Conservation (phyloP, 1,139 yeast species). For the Suhomyces yuchorum region DNA sequence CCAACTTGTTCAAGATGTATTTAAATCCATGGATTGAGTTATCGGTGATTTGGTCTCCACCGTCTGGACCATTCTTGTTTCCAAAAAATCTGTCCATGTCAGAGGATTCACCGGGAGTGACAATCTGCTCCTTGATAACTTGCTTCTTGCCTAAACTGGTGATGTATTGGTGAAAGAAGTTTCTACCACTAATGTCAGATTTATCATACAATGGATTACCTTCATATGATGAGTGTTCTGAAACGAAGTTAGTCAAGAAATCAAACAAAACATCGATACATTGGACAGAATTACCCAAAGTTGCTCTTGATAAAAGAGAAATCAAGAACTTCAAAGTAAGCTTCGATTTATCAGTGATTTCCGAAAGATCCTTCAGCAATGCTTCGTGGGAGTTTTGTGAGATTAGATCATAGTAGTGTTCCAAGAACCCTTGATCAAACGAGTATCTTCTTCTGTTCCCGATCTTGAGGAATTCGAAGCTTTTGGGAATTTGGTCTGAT, state of each 20-base stretch:
- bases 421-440: conserved; percentile 34
- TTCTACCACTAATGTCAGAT: conserved; percentile 77
- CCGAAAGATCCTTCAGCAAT: conserved; percentile 41
- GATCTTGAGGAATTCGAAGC: conserved; percentile 19
- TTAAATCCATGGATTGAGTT: conserved; percentile 52
- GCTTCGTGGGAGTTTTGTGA: conserved; percentile 46
- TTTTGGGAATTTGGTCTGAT: conserved; percentile 14
- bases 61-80: conserved; percentile 61
- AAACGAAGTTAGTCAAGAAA: conserved; percentile 20
- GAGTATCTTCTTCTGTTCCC: conserved; percentile 25
- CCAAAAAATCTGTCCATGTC: conserved; percentile 35
- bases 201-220: conserved; percentile 51
- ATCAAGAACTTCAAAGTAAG: conserved; percentile 46
- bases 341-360: conserved; percentile 24
- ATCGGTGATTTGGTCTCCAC: conserved; percentile 31
- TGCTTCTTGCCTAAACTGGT: conserved; percentile 69
- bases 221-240: conserved; percentile 15
- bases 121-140: conserved; percentile 25
- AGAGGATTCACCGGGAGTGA: conserved; percentile 41
- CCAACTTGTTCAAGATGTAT: conserved; percentile 53
- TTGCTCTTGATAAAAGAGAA: conserved; percentile 64
- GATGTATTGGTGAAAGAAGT: conserved; percentile 81
- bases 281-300: conserved; percentile 49
- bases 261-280: conserved; percentile 60
- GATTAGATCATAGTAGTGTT: conserved; percentile 35